phyloP scores from a whole-genome alignment of 257 asterid species.

The Plantago elongata region DNA sequence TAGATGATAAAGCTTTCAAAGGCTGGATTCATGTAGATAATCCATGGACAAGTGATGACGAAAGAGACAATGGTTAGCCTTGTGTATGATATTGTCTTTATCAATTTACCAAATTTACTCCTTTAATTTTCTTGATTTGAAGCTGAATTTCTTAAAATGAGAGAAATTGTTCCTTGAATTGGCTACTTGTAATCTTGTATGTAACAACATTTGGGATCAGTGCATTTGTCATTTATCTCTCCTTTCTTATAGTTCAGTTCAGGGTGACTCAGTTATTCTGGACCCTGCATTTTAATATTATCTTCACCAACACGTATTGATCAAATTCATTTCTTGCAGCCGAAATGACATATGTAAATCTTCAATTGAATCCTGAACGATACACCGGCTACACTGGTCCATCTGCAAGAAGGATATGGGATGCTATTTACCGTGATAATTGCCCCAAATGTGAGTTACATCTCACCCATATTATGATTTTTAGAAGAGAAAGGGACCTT shows the following conservation, averaged over 20 bases:
- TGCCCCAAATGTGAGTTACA: slow-evolving; percentile 46
- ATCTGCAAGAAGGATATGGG: slow-evolving; percentile 68
- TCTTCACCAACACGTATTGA: background rate
- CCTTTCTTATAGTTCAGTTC: too few relatives aligned
- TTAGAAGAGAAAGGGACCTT: background rate
- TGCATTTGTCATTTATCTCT: too few relatives aligned
- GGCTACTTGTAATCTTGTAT: too few relatives aligned
- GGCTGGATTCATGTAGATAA: slow-evolving; percentile 64
- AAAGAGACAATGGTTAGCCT: slow-evolving; percentile 52
- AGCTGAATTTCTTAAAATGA: too few relatives aligned
- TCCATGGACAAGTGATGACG: slow-evolving; percentile 69
- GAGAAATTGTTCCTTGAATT: too few relatives aligned
- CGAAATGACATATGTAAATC: slow-evolving; percentile 62
- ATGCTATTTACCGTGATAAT: slow-evolving; percentile 51
- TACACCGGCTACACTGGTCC: slow-evolving; percentile 67
- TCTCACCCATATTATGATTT: slow-evolving; percentile 7
- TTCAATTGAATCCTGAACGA: slow-evolving; percentile 62
- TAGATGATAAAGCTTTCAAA: slow-evolving; percentile 53
- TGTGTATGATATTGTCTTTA: background rate
- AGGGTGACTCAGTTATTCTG: background rate
- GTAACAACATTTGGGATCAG: too few relatives aligned
- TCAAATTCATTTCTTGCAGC: slow-evolving; percentile 35
- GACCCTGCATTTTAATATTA: background rate
- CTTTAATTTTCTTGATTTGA: background rate
- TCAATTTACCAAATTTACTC: background rate